Evolutionary conservation across 148 eudicot genomes (phyloP), one percentile per base, ranked within the genome.

Genomic region (Oxyria digyna): DNA sequence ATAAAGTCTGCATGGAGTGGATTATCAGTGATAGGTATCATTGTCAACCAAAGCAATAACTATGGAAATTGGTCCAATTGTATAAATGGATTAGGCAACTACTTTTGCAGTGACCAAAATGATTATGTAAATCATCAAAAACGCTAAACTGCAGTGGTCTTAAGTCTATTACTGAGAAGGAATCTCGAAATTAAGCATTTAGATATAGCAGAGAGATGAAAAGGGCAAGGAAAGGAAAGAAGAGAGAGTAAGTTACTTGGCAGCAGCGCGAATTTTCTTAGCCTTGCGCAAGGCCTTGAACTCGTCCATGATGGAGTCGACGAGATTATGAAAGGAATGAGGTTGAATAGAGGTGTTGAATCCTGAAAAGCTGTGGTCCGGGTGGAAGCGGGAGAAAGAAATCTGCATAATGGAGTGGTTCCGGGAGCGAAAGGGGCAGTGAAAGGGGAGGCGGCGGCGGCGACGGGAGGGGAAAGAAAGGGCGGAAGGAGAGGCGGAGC

Each of bases 231-330:
- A 27, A 32, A 3, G 35, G 27, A 2, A 6, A 3, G 35, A 20
- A 46, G 10, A 41, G 54, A 9, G 32, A 59, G 35, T 2, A 24
- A 18, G 38, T 3, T 81, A 87, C 93, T 83, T 88, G 77, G 71
- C 73, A 35, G 76, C 68, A 50, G 85, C 77, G 42, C 81, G 76
- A 69, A 73, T 33, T 13, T 75, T 55, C 40, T 57, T 68, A 23
- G 70, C 48, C 50, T 72, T 70, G 37, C 84, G 82, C 38, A 74
- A 10, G 15, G 70, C 69, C 5, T 66, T 78, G 24, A 88, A 84
- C 81, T 85, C 87, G 38, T 72, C 81, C 55, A 82, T 54, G 32
- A 88, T 81, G n/a, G 62, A 71, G 5, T 84, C 90, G 67, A 82
- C 75, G 10, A 84, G 69, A 21, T 76, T 82, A 23, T 71, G 78